phyloP scores from a whole-genome alignment of 257 asterid genomes.

The Ligustrum vulgare region DNA sequence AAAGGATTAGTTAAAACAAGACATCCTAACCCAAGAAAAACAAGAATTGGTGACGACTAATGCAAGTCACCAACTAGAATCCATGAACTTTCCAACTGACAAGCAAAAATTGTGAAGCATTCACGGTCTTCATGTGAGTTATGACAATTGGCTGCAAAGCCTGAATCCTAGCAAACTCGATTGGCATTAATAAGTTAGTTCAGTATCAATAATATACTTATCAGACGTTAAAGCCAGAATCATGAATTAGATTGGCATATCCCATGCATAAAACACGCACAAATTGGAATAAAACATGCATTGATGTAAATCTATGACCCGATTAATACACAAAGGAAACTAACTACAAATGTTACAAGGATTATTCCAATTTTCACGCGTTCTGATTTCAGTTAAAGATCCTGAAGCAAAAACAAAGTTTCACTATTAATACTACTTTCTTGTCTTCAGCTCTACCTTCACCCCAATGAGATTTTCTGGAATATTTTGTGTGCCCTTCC shows the following conservation, averaged over 20 bases:
- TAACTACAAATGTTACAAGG: not conserved
- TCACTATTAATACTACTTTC: not conserved
- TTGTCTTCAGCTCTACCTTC: not conserved
- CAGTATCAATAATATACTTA: not conserved
- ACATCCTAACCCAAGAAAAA: not conserved
- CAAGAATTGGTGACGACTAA: not conserved
- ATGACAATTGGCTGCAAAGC: not conserved
- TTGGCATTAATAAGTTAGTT: not conserved
- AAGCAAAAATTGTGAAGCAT: not conserved
- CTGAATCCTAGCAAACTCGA: not conserved
- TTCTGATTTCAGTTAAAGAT: not conserved
- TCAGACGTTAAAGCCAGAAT: not conserved
- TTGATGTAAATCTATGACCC: not conserved
- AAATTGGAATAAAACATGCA: not conserved
- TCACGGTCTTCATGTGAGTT: not conserved
- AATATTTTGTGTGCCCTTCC: not conserved
- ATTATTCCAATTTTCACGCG: not conserved
- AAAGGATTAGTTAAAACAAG: not conserved
- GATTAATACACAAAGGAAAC: not conserved
- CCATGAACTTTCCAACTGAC: not conserved
- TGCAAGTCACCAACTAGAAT: not conserved
- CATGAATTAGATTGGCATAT: not conserved
- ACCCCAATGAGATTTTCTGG: not conserved
- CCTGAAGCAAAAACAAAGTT: not conserved
- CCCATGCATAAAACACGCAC: not conserved